Conservation (phyloP, 257 asterid genomes). For the Verbascum thapsus region DNA sequence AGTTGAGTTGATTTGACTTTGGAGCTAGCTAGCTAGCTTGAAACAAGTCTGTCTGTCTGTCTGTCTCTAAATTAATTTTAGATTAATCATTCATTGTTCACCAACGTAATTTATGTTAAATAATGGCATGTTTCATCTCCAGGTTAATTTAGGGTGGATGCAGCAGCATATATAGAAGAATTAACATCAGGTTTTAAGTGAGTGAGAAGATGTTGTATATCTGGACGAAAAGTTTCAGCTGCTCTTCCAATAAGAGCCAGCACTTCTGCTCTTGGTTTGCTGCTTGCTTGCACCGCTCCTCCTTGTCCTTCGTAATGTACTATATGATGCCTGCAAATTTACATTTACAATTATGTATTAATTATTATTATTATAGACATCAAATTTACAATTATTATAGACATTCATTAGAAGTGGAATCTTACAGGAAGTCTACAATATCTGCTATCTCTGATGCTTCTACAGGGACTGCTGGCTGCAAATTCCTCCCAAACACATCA, state of each 20-base stretch:
- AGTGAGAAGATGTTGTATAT: constrained; percentile 79
- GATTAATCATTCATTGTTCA: too few species aligned
- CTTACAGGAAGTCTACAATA: constrained; percentile 87
- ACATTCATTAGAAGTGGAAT: background rate
- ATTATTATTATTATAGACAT: too few species aligned
- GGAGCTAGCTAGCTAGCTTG: too few species aligned
- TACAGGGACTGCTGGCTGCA: constrained; percentile 62
- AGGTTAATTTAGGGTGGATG: constrained; percentile 65
- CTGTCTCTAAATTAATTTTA: too few species aligned
- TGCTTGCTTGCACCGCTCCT: constrained; percentile 82
- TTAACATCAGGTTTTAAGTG: constrained; percentile 76
- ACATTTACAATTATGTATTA: too few species aligned
- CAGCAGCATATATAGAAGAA: constrained; percentile 80
- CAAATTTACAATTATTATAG: too few species aligned
- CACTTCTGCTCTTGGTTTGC: constrained; percentile 84
- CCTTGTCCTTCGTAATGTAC: constrained; percentile 94
- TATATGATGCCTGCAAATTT: constrained; percentile 66
- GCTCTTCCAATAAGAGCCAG: constrained; percentile 74
- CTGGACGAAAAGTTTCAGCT: constrained; percentile 84
- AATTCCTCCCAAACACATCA: constrained; percentile 92
- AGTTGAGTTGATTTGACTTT: too few species aligned
- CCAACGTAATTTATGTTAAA: too few species aligned
- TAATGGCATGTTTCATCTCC: too few species aligned
- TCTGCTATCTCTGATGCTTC: constrained; percentile 90
- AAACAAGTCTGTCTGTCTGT: too few species aligned